phyloP scores from a whole-genome alignment of 208 protist species.

The Borovskyia barvae region DNA sequence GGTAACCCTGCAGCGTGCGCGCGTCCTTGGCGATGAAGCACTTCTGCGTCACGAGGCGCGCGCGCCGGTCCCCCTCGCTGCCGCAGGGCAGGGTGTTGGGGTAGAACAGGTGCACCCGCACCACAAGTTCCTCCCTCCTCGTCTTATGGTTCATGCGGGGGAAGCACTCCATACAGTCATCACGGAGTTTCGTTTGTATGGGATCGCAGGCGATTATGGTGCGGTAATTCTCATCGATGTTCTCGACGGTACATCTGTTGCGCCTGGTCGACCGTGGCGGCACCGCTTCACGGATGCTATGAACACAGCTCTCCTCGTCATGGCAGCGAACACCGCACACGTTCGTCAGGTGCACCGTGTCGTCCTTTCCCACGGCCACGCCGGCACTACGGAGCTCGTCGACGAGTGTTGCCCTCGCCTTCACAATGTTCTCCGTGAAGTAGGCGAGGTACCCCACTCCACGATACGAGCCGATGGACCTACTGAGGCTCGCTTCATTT shows the following conservation, averaged over 20 bases:
- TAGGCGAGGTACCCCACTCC: background rate
- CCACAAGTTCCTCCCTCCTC: slow-evolving; percentile 1
- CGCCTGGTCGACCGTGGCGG: too few relatives aligned
- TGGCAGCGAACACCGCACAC: slow-evolving; percentile 5
- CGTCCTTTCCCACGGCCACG: background rate
- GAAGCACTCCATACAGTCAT: slow-evolving; percentile 22
- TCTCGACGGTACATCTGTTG: too few relatives aligned
- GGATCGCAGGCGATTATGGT: slow-evolving; percentile 18
- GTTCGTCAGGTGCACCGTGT: background rate
- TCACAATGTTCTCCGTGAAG: slow-evolving; percentile 1
- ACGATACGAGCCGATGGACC: background rate
- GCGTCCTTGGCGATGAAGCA: slow-evolving; percentile 8
- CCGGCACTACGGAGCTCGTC: slow-evolving; percentile 2
- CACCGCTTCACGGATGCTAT: background rate
- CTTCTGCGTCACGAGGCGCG: slow-evolving; percentile 15
- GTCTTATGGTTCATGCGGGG: background rate
- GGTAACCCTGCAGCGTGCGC: slow-evolving; percentile 4
- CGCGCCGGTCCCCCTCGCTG: slow-evolving; percentile 11
- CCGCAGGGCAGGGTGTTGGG: slow-evolving; percentile 5
- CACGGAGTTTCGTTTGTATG: slow-evolving; percentile 11
- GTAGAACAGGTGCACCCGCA: slow-evolving; percentile 17
- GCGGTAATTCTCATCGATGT: too few relatives aligned
- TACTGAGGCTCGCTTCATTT: slow-evolving; percentile 2
- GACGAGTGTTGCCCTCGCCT: background rate
- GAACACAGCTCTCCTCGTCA: slow-evolving; percentile 7